Percentiles rank a stretch among this genome's conserved stretches.
These are phyloP conservation scores for Linnemannia hyalina DNA, from an alignment of 192 early-diverging fungal genomes.

Conservation along the genomic window DNA sequence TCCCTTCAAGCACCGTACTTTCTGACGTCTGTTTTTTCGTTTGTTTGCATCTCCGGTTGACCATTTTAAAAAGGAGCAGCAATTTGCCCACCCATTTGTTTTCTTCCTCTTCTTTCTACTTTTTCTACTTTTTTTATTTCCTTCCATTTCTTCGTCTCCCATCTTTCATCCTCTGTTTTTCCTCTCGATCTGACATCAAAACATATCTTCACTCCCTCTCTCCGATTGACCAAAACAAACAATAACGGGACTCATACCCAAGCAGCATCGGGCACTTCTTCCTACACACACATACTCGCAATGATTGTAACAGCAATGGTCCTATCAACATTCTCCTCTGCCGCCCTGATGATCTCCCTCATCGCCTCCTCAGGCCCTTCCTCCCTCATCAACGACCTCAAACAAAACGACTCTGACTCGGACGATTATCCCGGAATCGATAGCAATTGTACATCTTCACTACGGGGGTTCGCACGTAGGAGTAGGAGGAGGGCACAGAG, in stretches of 20 bases:
- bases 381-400: not conserved
- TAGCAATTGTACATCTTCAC: not conserved
- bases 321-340: constrained; percentile 2
- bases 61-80: too few relatives aligned
- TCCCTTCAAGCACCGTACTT: too few relatives aligned
- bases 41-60: too few relatives aligned
- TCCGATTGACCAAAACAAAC: not conserved
- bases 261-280: not conserved
- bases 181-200: not conserved
- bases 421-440: not conserved
- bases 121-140: too few relatives aligned
- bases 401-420: not conserved
- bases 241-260: not conserved
- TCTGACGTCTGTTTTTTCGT: too few relatives aligned
- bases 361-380: not conserved
- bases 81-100: too few relatives aligned
- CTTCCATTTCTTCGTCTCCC: not conserved
- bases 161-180: not conserved
- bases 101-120: not conserved
- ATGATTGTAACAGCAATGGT: not conserved
- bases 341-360: not conserved
- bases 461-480: not conserved
- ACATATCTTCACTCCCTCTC: not conserved
- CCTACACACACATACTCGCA: not conserved
- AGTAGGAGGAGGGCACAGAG: not conserved